These are phyloP conservation scores for Chytriomyces hyalinus DNA, from an alignment of 192 early-diverging fungal genomes.

Conservation along the genomic window DNA sequence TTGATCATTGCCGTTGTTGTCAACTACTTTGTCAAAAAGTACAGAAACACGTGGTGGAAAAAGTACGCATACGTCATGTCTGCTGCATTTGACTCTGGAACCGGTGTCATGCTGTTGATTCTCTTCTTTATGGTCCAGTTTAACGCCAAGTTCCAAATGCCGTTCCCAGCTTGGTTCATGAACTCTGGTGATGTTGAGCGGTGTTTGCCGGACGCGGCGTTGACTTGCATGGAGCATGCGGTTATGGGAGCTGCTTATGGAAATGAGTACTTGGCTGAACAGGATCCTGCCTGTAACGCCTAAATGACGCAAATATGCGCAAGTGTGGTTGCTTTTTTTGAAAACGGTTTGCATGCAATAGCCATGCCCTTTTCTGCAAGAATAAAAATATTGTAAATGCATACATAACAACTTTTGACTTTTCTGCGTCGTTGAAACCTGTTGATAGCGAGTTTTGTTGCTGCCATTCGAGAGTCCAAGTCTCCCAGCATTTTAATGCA, in stretches of 20 bases:
- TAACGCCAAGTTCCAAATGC: neutral
- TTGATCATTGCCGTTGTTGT: neutral
- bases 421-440: too few relatives aligned
- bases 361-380: too few relatives aligned
- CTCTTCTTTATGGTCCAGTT: constrained; percentile 22
- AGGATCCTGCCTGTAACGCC: neutral
- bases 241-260: constrained; percentile 10
- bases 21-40: constrained; percentile 15
- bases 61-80: constrained; percentile 73
- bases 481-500: too few relatives aligned
- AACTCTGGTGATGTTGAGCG: constrained; percentile 18
- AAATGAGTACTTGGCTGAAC: neutral
- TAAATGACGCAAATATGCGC: too few relatives aligned
- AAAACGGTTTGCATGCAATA: too few relatives aligned
- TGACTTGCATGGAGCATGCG: constrained; percentile 22
- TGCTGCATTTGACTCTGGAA: constrained; percentile 62
- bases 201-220: neutral
- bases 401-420: too few relatives aligned
- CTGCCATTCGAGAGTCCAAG: too few relatives aligned
- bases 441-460: too few relatives aligned
- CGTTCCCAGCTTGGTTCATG: constrained; percentile 11
- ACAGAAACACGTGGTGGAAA: constrained; percentile 53
- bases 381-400: too few relatives aligned
- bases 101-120: constrained; percentile 41
- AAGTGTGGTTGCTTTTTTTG: too few relatives aligned